Evolutionary conservation across 805 yeast genomes (phyloP).

Genomic region (Alloascoidea hylecoeti): DNA sequence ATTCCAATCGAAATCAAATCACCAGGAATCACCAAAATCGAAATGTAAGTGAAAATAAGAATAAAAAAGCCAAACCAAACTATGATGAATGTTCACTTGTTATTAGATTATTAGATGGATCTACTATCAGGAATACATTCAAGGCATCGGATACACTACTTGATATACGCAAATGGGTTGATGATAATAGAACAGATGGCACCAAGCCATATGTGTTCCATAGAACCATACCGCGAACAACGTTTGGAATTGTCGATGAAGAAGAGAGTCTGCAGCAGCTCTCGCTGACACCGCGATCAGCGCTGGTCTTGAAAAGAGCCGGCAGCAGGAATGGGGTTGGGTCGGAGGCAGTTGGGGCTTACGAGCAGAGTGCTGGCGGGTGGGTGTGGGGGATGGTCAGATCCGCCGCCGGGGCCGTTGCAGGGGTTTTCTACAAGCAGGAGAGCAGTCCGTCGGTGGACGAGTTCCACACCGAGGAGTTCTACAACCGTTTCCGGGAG

Average conservation of each 20-base stretch:
- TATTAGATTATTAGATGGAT: conserved; percentile 59
- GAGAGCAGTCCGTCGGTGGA: conserved; percentile 2
- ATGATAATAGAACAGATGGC: conserved; percentile 32
- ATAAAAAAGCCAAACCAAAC: conserved; percentile 3
- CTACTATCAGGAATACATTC: conserved; percentile 38
- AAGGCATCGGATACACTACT: conserved; percentile 27
- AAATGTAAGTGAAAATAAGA: conserved; percentile 1
- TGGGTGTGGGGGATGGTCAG: conserved; percentile 7
- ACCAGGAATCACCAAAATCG: not conserved
- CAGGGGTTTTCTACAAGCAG: conserved; percentile 14
- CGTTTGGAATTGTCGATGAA: conserved; percentile 53
- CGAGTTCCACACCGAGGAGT: conserved; percentile 1
- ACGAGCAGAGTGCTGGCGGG: conserved; percentile 7
- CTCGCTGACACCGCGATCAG: conserved; percentile 59
- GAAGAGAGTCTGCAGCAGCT: conserved; percentile 34
- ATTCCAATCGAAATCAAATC: not conserved
- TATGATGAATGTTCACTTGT: conserved; percentile 27
- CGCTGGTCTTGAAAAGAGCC: conserved; percentile 56
- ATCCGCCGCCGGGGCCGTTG: conserved; percentile 11
- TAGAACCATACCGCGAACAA: conserved; percentile 41
- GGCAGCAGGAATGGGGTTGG: no score
- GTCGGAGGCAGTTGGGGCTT: conserved; percentile 14
- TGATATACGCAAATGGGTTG: conserved; percentile 51
- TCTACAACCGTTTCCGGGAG: no score
- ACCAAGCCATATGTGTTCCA: conserved; percentile 30